phyloP scores from a whole-genome alignment of 768 basidiomycete genomes.

The Paxillus involutus region DNA sequence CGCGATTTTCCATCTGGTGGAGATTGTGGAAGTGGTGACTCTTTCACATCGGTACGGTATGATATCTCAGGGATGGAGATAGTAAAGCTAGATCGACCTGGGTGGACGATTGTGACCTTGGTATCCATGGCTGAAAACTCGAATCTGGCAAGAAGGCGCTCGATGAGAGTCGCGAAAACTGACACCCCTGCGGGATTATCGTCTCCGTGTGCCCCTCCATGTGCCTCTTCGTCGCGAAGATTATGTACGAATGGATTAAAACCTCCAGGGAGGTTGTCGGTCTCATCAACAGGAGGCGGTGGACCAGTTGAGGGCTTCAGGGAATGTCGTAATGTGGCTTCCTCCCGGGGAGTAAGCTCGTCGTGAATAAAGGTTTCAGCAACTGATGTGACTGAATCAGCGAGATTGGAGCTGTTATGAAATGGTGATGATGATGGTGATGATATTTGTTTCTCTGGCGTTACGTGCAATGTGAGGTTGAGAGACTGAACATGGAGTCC shows the following conservation, averaged over 20 bases:
- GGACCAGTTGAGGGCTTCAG: conserved; percentile 47
- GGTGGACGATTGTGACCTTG: conserved; percentile 67
- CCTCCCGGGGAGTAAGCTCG: conserved; percentile 73
- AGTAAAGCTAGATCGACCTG: conserved; percentile 60
- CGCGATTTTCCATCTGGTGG: conserved; percentile 26
- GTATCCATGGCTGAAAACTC: conserved; percentile 73
- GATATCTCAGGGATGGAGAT: conserved; percentile 55
- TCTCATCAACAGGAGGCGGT: conserved; percentile 33
- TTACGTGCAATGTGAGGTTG: conserved; percentile 62
- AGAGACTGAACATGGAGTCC: conserved; percentile 69
- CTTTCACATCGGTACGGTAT: conserved; percentile 48
- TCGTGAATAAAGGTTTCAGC: conserved; percentile 87
- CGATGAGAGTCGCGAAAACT: conserved; percentile 77
- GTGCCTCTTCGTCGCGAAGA: conserved; percentile 34
- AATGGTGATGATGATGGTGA: conserved; percentile 9
- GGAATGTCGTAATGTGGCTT: conserved; percentile 67
- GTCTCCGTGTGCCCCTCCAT: conserved; percentile 35
- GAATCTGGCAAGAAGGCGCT: conserved; percentile 75
- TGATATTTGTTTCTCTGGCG: conserved; percentile 18
- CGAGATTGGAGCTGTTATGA: conserved; percentile 43
- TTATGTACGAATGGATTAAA: conserved; percentile 52
- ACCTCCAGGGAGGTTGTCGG: conserved; percentile 61
- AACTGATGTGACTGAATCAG: conserved; percentile 79
- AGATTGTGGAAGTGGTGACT: conserved; percentile 4
- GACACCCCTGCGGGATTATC: conserved; percentile 74